Evolutionary conservation across 2,329 filamentous ascomycete species (phyloP).

Genomic region (Lecanicillium sp.): DNA sequence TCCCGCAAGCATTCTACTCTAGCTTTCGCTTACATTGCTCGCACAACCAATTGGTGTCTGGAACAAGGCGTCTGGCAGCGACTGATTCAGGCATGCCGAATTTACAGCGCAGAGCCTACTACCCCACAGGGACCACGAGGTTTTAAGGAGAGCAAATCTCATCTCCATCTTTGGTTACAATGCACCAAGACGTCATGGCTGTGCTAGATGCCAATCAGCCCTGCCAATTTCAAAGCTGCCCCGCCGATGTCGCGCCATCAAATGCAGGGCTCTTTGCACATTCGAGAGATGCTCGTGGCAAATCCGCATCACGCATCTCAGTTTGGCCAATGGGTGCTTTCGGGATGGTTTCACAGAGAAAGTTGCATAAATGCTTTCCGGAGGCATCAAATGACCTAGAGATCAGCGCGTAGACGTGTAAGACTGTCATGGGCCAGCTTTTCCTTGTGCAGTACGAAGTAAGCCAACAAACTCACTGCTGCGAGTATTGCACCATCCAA

Average conservation of each 20-base stretch:
- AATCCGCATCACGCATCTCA: neutral
- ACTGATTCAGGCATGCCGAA: neutral
- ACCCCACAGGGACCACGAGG: conserved; percentile 6
- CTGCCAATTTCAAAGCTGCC: conserved; percentile 4
- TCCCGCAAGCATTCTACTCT: no score
- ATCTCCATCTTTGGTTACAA: conserved; percentile 5
- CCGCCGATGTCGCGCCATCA: neutral
- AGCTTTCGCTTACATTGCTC: no score
- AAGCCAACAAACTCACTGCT: no score
- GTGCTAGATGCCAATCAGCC: conserved; percentile 5
- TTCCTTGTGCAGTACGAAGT: no score
- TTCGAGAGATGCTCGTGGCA: neutral
- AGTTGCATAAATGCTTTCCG: neutral
- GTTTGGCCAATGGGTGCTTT: neutral
- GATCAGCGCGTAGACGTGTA: no score
- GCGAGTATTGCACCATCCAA: no score
- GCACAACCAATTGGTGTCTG: no score
- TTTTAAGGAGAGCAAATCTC: conserved; percentile 7
- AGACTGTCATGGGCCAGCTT: no score
- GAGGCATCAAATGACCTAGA: neutral
- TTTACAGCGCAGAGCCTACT: neutral
- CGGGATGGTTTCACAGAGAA: neutral
- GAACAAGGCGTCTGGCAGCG: no score
- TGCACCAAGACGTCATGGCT: conserved; percentile 7
- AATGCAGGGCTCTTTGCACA: neutral